Evolutionary conservation across 805 yeast genomes (phyloP).

Genomic region (Hanseniaspora thailandica): DNA sequence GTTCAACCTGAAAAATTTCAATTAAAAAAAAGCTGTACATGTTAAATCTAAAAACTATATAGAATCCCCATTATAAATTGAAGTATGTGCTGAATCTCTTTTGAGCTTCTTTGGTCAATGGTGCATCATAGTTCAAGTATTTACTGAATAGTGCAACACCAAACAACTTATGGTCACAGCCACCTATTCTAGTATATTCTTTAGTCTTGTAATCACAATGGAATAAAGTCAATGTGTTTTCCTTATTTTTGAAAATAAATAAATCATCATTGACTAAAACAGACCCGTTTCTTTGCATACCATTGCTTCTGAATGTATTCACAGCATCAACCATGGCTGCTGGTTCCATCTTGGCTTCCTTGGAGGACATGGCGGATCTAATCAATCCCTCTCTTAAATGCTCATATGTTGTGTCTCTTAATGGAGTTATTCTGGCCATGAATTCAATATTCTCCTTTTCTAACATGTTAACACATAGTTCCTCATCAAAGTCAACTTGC

Average conservation of each 20-base stretch:
- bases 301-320: conserved; percentile 43
- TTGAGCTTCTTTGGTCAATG: conserved; percentile 29
- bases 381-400: conserved; percentile 84
- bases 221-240: conserved; percentile 38
- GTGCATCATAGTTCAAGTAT: conserved; percentile 52
- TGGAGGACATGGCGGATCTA: conserved; percentile 61
- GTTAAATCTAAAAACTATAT: background rate
- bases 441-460: conserved; percentile 45
- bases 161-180: conserved; percentile 48
- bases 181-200: conserved; percentile 41
- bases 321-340: conserved; percentile 50
- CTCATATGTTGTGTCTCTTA: conserved; percentile 79
- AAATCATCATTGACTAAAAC: conserved; percentile 66
- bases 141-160: conserved; percentile 60
- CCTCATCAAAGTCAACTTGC: conserved; percentile 30
- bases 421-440: conserved; percentile 69
- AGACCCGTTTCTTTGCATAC: conserved; percentile 53
- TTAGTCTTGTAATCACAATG: conserved; percentile 29
- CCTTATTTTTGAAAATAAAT: conserved; percentile 40
- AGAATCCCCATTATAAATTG: conserved; percentile 16
- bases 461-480: conserved; percentile 45
- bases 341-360: conserved; percentile 41
- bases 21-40: background rate
- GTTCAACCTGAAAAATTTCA: too few species aligned
- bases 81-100: conserved; percentile 19